Evolutionary conservation across 2,329 filamentous ascomycete species (phyloP).

Genomic region (Fusarium luffae): DNA sequence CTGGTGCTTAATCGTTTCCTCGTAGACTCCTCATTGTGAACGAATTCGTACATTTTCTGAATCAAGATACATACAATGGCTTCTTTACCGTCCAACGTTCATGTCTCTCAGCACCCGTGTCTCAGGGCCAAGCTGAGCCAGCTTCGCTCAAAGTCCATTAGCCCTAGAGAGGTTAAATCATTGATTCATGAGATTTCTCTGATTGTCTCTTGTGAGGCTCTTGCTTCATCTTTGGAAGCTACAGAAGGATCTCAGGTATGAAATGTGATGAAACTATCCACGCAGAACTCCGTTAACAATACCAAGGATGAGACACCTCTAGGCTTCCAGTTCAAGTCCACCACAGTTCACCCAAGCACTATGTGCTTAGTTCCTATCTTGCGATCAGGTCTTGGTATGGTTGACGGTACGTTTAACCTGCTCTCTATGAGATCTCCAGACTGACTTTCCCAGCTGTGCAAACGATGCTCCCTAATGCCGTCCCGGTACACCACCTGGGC

Average conservation of each 20-base stretch:
- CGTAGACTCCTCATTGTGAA: slow-evolving; percentile 27
- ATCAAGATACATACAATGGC: slow-evolving; percentile 45
- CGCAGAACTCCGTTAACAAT: slow-evolving; percentile 4
- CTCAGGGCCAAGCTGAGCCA: slow-evolving; percentile 89
- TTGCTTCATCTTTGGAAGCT: slow-evolving; percentile 70
- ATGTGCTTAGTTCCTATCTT: slow-evolving; percentile 91
- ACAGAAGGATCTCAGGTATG: slow-evolving; percentile 71
- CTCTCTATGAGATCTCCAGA: background rate
- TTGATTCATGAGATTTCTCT: slow-evolving; percentile 88
- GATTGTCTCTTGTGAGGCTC: slow-evolving; percentile 84
- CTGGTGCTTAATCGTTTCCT: slow-evolving; percentile 39
- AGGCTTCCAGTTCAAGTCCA: slow-evolving; percentile 77
- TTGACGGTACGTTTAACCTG: slow-evolving; percentile 70
- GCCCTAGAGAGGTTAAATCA: slow-evolving; percentile 79
- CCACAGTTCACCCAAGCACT: slow-evolving; percentile 69
- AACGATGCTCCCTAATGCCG: slow-evolving; percentile 80
- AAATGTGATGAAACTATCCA: background rate
- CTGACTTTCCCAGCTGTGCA: slow-evolving; percentile 70
- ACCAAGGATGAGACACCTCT: slow-evolving; percentile 80
- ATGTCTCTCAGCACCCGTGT: slow-evolving; percentile 88
- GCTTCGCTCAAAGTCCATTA: slow-evolving; percentile 78
- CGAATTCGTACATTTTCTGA: background rate
- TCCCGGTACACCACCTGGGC: slow-evolving; percentile 91
- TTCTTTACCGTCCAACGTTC: slow-evolving; percentile 69
- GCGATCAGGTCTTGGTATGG: slow-evolving; percentile 91